Percentiles rank a stretch among this genome's conserved stretches.
Evolutionary conservation across 2,329 filamentous ascomycete genomes (phyloP).

Genomic region (Colletotrichum chrysophilum): DNA sequence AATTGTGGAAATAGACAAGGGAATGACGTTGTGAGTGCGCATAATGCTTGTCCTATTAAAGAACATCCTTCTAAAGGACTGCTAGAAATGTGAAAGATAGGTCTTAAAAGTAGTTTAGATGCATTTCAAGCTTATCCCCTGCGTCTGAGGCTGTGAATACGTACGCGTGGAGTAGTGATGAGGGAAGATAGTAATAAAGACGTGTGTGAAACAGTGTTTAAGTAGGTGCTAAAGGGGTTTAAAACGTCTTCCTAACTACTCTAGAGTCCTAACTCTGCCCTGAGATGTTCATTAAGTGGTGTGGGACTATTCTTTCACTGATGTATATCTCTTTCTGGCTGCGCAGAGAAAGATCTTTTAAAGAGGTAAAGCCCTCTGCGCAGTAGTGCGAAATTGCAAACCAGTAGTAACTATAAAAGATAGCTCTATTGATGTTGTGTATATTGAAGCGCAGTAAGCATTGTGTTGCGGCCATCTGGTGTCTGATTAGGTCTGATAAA

Average conservation of each 20-base stretch:
- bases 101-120: rapidly evolving
- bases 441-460: not conserved
- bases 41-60: rapidly evolving
- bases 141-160: not conserved
- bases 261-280: not conserved
- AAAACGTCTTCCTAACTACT: rapidly evolving
- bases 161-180: not conserved
- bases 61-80: not conserved
- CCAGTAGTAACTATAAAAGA: not conserved
- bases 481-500: no score
- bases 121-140: not conserved
- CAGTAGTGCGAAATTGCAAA: rapidly evolving
- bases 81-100: not conserved
- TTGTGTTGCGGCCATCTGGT: rapidly evolving
- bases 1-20: not conserved
- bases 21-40: rapidly evolving
- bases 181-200: not conserved
- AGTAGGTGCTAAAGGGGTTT: not conserved
- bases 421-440: not conserved
- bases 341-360: not conserved
- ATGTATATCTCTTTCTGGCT: not conserved
- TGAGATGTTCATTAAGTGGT: rapidly evolving
- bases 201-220: not conserved
- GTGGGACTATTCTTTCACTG: not conserved
- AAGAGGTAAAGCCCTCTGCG: not conserved